A percentile compares a stretch with the other conserved stretches of the same genome.
Evolutionary conservation across 129 eudicot genomes (phyloP).

Genomic region (Tagetes erecta): DNA sequence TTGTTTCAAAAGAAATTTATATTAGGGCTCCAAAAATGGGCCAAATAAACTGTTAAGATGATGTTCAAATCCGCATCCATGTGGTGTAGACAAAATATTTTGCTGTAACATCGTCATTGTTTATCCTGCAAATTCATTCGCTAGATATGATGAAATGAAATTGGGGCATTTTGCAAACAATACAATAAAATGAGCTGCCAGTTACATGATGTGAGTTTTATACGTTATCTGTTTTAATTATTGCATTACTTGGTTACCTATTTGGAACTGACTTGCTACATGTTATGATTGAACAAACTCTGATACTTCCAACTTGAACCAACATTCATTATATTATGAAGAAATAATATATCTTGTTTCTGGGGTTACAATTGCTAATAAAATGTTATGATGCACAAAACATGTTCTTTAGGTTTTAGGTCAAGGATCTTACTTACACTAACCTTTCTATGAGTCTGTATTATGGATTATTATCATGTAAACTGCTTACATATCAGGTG

Average conservation of each 20-base stretch:
- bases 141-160: background rate
- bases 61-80: no score
- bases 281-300: background rate
- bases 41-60: no score
- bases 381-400: background rate
- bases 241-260: background rate
- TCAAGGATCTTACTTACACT: background rate
- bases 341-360: background rate
- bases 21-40: no score
- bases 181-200: background rate
- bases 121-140: background rate
- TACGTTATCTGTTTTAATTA: background rate
- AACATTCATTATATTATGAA: background rate
- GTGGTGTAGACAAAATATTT: no score
- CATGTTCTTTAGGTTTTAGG: background rate
- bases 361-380: background rate
- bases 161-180: background rate
- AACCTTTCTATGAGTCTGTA: background rate
- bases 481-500: background rate
- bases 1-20: no score
- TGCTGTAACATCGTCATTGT: no score
- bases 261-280: background rate
- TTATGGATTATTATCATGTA: background rate
- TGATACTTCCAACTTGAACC: background rate
- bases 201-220: background rate